Percentiles rank a stretch among this genome's conserved stretches.
Evolutionary conservation across 805 yeast species (phyloP).

Genomic region (Pichia nanzhaoensis): DNA sequence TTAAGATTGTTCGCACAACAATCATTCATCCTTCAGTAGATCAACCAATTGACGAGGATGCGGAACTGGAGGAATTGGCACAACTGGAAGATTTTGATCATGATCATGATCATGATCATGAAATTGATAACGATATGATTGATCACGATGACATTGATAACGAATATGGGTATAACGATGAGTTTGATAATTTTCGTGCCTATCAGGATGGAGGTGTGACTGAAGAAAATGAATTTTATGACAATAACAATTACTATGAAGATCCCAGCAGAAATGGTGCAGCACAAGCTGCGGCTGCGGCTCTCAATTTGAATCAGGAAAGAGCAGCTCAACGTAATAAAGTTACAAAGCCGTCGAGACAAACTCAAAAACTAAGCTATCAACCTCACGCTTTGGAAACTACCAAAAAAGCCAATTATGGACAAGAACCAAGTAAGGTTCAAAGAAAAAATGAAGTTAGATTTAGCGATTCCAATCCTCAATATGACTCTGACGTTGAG

Average conservation of each 20-base stretch:
- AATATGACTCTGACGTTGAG: neutral
- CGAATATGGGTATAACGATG: neutral
- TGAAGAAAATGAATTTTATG: neutral
- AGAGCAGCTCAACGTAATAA: neutral
- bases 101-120: conserved; percentile 27
- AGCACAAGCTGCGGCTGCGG: conserved; percentile 11
- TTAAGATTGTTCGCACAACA: conserved; percentile 43
- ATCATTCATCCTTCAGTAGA: conserved; percentile 29
- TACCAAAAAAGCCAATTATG: neutral
- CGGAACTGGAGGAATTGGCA: conserved; percentile 25
- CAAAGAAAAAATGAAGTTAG: conserved; percentile 6
- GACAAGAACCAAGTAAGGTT: neutral
- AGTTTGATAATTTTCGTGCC: neutral
- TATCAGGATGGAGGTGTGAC: neutral
- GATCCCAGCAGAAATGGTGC: conserved; percentile 6
- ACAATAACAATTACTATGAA: neutral
- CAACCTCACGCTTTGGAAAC: too few relatives aligned
- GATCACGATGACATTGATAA: neutral
- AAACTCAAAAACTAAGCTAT: neutral
- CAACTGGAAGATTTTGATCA: conserved; percentile 16
- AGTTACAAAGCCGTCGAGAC: neutral
- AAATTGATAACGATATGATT: conserved; percentile 15
- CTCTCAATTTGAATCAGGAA: neutral
- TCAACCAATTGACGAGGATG: conserved; percentile 16
- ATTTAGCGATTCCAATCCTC: neutral